These are phyloP conservation scores for Penicillium sp. DNA, from an alignment of 2,329 filamentous ascomycete genomes.

Conservation along the genomic window DNA sequence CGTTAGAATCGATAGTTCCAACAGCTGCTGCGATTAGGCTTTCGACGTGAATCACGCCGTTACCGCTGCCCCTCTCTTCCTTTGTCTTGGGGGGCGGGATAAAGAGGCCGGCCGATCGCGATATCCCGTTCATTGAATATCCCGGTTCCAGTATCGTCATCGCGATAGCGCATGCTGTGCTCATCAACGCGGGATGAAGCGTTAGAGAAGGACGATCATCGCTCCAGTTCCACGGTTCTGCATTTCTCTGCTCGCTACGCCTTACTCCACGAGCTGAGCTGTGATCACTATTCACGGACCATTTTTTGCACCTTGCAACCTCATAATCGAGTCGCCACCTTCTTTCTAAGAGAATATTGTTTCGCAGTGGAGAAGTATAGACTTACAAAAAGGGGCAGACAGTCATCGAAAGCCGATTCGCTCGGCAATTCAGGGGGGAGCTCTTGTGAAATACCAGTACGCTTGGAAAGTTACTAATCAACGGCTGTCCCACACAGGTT, in stretches of 20 bases:
- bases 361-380: background rate
- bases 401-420: background rate
- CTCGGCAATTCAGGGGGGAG: background rate
- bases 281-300: background rate
- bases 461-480: background rate
- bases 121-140: background rate
- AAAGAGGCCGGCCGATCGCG: no score
- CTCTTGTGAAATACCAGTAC: background rate
- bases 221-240: conserved; percentile 7
- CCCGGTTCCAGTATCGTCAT: background rate
- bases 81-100: background rate
- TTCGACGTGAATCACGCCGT: background rate
- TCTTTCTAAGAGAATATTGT: background rate
- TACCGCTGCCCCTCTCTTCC: background rate
- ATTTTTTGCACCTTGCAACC: background rate
- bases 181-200: background rate
- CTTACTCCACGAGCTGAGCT: background rate
- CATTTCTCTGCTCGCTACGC: background rate
- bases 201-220: conserved; percentile 8
- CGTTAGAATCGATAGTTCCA: conserved; percentile 1
- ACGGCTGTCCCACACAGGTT: background rate
- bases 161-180: background rate
- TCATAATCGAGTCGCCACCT: background rate
- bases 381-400: background rate
- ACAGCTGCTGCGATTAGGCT: background rate